These are phyloP conservation scores for Pharus latifolius DNA, from an alignment of 176 grass and related monocot species.

Conservation along the genomic window DNA sequence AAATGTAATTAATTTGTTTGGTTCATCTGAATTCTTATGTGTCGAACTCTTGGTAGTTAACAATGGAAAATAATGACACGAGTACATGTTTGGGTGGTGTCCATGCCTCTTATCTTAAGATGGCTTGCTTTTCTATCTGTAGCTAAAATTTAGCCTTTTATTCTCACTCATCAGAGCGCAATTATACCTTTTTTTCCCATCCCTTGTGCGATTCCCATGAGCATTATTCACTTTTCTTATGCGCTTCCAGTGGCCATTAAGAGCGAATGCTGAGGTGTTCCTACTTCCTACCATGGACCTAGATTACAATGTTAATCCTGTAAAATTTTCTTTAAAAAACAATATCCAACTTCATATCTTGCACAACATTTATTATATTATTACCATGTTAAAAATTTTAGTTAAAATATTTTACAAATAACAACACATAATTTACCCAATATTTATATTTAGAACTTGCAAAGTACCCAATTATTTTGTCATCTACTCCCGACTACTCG, in stretches of 20 bases:
- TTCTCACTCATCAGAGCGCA: neutral
- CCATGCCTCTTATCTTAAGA: too few species aligned
- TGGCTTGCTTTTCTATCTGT: too few species aligned
- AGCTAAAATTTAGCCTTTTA: neutral
- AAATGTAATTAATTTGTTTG: neutral
- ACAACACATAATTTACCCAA: too few species aligned
- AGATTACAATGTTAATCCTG: neutral
- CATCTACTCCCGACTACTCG: too few species aligned
- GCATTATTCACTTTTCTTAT: neutral
- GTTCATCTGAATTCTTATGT: neutral
- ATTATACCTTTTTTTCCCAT: neutral
- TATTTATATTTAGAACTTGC: too few species aligned
- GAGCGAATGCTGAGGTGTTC: neutral
- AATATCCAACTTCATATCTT: neutral
- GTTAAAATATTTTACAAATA: too few species aligned
- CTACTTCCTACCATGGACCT: neutral
- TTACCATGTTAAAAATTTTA: too few species aligned
- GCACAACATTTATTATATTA: too few species aligned
- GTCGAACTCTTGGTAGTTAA: neutral
- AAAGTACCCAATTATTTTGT: too few species aligned
- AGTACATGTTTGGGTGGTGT: neutral
- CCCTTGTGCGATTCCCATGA: constrained; percentile 10
- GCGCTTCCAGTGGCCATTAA: constrained; percentile 26
- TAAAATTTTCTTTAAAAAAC: neutral
- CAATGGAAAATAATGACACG: neutral